Evolutionary conservation across 179 eudicot species (phyloP), one percentile per base, ranked within the genome.

Genomic region (Silene noctiflora): DNA sequence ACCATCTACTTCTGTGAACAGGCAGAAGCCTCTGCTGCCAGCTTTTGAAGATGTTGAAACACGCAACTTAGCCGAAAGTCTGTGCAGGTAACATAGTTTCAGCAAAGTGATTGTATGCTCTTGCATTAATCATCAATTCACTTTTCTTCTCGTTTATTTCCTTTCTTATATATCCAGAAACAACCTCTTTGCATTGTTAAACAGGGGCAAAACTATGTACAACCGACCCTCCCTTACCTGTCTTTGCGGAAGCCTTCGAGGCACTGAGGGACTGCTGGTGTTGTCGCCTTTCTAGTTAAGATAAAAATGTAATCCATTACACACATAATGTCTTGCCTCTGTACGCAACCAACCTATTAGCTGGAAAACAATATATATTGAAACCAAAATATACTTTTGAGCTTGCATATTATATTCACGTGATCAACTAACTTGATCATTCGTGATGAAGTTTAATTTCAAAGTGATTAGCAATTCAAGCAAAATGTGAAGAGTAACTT

Each of bases 11-110:
- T 66, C 19, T 71, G 44, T 75, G 81, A 76, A 76, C 96, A 96
- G 99, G 86, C 91, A 87, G 83, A 93, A 85, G 87, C 83, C 99
- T 69, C 79, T 96, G 84, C 91, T 96, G 77, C 99, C 98, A 85
- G 83, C 96, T 77, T 87, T 93, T 71, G 99, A 96, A 84, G 96
- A 97, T 64, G 89, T 85, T n/a, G 98, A 96, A 87, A 94, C 80
- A 84, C 96, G 99, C 58, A 88, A 84, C 79, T 87, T 96, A 75
- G 99, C 94, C 29, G 99, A 96, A 81, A 90, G 90, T 86, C 85
- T 96, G 75, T 79, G 92, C 82, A 93, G 98, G 98, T 92, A 87
- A 80, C 19, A 31, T 39, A 63, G 61, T 63, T 55, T 33, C 44
- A 66, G 22, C 68, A 46, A 1, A 42, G n/a, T 51, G 17, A 20